Percentiles rank a stretch among this genome's conserved stretches.
These are phyloP conservation scores for Dentipellis sp. DNA, from an alignment of 768 basidiomycete species.

Conservation along the genomic window DNA sequence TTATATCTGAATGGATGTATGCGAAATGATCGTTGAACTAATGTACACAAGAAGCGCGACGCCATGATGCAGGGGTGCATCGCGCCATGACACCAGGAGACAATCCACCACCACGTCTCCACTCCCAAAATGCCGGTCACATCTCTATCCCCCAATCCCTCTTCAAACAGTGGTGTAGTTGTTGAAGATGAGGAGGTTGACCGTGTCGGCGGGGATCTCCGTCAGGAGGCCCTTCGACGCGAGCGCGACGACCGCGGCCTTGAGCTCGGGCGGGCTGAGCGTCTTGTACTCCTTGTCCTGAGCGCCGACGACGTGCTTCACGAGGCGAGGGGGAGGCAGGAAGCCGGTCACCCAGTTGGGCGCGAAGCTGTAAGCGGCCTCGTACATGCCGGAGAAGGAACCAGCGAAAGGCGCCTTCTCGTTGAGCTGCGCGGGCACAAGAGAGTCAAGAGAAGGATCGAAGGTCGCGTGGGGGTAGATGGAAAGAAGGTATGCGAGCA, in stretches of 20 bases:
- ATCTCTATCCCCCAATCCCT: background rate
- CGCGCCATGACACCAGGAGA: no score
- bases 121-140: no score
- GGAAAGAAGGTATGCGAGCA: conserved; percentile 84
- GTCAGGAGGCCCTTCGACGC: conserved; percentile 41
- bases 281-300: conserved; percentile 27
- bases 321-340: conserved; percentile 41
- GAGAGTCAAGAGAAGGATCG: conserved; percentile 33
- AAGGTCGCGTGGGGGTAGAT: conserved; percentile 64
- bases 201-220: conserved; percentile 39
- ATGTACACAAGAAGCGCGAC: no score
- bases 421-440: conserved; percentile 26
- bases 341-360: conserved; percentile 46
- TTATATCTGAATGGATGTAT: no score
- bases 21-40: no score
- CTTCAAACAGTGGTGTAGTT: conserved; percentile 8
- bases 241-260: conserved; percentile 60
- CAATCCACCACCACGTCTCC: no score
- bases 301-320: conserved; percentile 29
- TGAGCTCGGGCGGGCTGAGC: conserved; percentile 65
- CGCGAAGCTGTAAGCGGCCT: conserved; percentile 40
- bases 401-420: conserved; percentile 25
- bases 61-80: no score
- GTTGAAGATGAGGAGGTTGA: conserved; percentile 59
- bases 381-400: conserved; percentile 38